A percentile compares a stretch with the other conserved stretches of the same genome.
Evolutionary conservation across 2,329 filamentous ascomycete genomes (phyloP).

Genomic region (Berkeleyomyces basicola): DNA sequence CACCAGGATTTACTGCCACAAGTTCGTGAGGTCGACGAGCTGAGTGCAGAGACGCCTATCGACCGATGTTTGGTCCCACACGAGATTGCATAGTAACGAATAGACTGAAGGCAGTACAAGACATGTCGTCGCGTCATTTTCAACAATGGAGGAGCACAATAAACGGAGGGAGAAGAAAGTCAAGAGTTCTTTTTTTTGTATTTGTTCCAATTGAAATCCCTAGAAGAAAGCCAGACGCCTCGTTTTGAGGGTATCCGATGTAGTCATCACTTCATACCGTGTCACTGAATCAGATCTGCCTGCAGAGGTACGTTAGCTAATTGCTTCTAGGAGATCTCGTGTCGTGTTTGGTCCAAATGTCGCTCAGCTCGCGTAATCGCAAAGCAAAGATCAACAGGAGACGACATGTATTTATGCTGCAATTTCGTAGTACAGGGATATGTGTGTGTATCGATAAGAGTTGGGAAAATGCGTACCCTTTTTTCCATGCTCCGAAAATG

Average conservation of each 20-base stretch:
- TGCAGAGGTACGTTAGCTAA: slow-evolving; percentile 9
- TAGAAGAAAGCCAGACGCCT: slow-evolving; percentile 14
- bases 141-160: not conserved
- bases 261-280: slow-evolving; percentile 14
- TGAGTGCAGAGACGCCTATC: no score
- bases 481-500: slow-evolving; percentile 13
- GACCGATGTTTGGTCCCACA: not conserved
- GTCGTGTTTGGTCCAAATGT: not conserved
- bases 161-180: slow-evolving; percentile 6
- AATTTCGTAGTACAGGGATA: not conserved
- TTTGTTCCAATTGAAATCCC: slow-evolving; percentile 14
- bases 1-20: no score
- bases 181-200: slow-evolving; percentile 11
- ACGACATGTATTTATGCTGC: slow-evolving; percentile 8
- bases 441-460: slow-evolving; percentile 1
- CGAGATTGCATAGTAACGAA: not conserved
- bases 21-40: no score
- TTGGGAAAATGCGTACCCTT: slow-evolving; percentile 9
- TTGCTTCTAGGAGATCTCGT: not conserved
- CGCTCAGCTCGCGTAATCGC: not conserved
- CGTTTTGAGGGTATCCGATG: slow-evolving; percentile 13
- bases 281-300: slow-evolving; percentile 13
- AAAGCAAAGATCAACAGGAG: not conserved
- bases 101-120: not conserved
- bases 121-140: not conserved